These are phyloP conservation scores for Bullera alba DNA, from an alignment of 768 basidiomycete species.

Conservation along the genomic window DNA sequence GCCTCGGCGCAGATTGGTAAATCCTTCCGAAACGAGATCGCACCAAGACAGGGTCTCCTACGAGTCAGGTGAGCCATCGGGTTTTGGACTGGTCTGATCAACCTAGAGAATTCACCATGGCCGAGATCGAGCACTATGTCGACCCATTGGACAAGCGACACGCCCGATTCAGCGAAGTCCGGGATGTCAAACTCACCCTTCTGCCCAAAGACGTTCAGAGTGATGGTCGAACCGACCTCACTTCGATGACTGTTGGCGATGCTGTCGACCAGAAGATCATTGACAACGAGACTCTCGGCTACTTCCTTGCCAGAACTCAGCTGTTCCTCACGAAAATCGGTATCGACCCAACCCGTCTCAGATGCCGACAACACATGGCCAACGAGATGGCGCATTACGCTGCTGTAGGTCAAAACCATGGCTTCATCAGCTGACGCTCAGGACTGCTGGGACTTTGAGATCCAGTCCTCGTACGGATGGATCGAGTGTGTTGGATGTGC, in stretches of 20 bases:
- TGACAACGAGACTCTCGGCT: slow-evolving; percentile 95
- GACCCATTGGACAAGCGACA: slow-evolving; percentile 90
- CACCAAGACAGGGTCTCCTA: slow-evolving; percentile 87
- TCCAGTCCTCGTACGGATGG: slow-evolving; percentile 86
- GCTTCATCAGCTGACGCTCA: background rate
- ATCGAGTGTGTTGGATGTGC: slow-evolving; percentile 99
- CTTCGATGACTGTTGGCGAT: slow-evolving; percentile 70
- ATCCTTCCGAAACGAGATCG: slow-evolving; percentile 96
- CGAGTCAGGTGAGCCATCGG: slow-evolving; percentile 61
- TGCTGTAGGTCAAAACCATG: slow-evolving; percentile 46
- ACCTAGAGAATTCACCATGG: slow-evolving; percentile 86
- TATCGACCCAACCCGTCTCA: slow-evolving; percentile 69
- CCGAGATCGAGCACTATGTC: slow-evolving; percentile 98
- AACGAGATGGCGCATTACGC: slow-evolving; percentile 99
- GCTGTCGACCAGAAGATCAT: slow-evolving; percentile 76
- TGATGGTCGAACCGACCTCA: slow-evolving; percentile 61
- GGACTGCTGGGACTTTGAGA: slow-evolving; percentile 99
- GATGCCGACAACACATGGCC: slow-evolving; percentile 96
- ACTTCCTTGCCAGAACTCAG: slow-evolving; percentile 88
- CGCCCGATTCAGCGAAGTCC: slow-evolving; percentile 70
- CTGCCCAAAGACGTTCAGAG: slow-evolving; percentile 79
- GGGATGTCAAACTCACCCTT: slow-evolving; percentile 65
- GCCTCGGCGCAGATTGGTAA: slow-evolving; percentile 95
- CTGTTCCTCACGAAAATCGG: slow-evolving; percentile 86
- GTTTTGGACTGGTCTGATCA: background rate